Evolutionary conservation across 345 rosid genomes (phyloP), one percentile per base, ranked within the genome.

Genomic region (Arabidopsis arenosa): DNA sequence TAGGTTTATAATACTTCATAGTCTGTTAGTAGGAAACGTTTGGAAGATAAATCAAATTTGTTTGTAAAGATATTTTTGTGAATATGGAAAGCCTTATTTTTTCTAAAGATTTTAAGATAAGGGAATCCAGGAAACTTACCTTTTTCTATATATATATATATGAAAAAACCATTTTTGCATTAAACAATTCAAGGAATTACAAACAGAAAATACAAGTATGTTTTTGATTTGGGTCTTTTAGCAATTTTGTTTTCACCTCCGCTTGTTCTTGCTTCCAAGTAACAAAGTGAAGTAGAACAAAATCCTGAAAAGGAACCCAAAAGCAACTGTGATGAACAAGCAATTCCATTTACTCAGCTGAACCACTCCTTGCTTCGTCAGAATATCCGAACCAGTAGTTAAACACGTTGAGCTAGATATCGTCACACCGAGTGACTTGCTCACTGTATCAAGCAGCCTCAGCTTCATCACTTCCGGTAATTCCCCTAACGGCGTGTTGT

Each of bases 251-350:
- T 18, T n/a, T 86, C 80, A 94, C 70, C 87, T 85, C 68, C 98
- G 79, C 85, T 94, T 94, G 84, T 90, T 92, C 85, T 91, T 94
- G 85, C 98, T 90, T 21, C 98, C 98, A 39, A 95, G 75, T 73
- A 92, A 78, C 82, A 95, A 79, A 11, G 84, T 75, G 28, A 90
- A 81, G 88, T 92, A 95, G 75, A 95, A 95, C 75, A 95, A 79
- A 65, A 86, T 66, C 86, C 98, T 83, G 49, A 95, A 95, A 30
- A 90, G 74, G 88, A 95, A 92, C 0, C 99, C 99, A 86, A 90
- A 92, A 7, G 89, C 99, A 18, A 92, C 89, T 2, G 98, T 92
- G 35, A 92, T 73, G 79, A 84, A 79, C 79, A 95, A 78, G 81
- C 99, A 92, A 72, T 77, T 71, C 99, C 98, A 92, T 51, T 89